Evolutionary conservation across 2,329 filamentous ascomycete species (phyloP).

Genomic region (Thermothelomyces thermophilus): DNA sequence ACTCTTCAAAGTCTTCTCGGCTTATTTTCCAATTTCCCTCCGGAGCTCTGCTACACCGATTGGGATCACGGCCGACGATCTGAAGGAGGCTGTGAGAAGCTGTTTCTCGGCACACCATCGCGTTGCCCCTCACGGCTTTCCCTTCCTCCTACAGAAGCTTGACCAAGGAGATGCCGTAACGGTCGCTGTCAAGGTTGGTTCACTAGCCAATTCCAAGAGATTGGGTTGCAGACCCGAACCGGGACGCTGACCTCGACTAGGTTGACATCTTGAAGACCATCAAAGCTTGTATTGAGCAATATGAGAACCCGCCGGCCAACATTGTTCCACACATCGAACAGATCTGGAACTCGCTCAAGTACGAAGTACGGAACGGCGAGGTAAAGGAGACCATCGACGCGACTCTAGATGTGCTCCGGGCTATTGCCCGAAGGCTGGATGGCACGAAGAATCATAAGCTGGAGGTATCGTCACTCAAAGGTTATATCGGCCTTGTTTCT

Average conservation of each 20-base stretch:
- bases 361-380: constrained; percentile 56
- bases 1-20: constrained; percentile 50
- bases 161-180: constrained; percentile 54
- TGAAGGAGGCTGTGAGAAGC: constrained; percentile 46
- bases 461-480: constrained; percentile 20
- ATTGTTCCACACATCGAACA: constrained; percentile 44
- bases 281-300: constrained; percentile 45
- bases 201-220: too few species aligned
- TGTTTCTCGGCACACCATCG: constrained; percentile 48
- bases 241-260: constrained; percentile 25
- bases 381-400: constrained; percentile 51
- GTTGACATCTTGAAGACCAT: constrained; percentile 52
- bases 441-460: constrained; percentile 25
- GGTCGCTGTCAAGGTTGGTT: constrained; percentile 48
- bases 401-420: constrained; percentile 48
- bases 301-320: constrained; percentile 40
- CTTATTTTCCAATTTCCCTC: constrained; percentile 55
- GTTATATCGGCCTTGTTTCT: constrained; percentile 43
- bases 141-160: constrained; percentile 50
- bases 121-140: constrained; percentile 41
- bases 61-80: constrained; percentile 48
- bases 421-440: constrained; percentile 41
- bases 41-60: constrained; percentile 43
- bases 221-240: not conserved
- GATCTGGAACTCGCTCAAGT: constrained; percentile 56